A percentile compares a stretch with the other conserved stretches of the same genome.
These are phyloP conservation scores for Leccinum griseonigrum DNA, from an alignment of 1,284 basidiomycete species.

Conservation along the genomic window DNA sequence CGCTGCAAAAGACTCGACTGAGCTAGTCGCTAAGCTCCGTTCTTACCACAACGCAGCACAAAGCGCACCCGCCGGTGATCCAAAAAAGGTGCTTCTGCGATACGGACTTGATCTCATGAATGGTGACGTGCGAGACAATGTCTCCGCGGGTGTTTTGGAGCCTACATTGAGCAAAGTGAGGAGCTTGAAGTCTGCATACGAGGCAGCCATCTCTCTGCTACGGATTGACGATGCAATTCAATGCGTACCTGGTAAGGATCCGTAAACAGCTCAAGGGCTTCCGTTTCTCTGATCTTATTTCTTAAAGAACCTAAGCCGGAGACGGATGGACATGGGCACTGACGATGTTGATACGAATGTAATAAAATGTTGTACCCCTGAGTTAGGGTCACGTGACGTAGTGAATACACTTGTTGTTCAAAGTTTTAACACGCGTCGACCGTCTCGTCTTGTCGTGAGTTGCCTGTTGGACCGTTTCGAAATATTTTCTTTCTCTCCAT, in stretches of 20 bases:
- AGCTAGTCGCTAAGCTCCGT: slow-evolving; percentile 94
- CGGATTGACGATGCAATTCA: slow-evolving; percentile 96
- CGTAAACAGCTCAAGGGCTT: not conserved
- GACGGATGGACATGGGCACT: slow-evolving; percentile 61
- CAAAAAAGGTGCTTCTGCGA: slow-evolving; percentile 92
- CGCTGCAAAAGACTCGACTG: slow-evolving; percentile 98
- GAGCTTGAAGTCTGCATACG: slow-evolving; percentile 94
- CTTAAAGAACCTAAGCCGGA: slow-evolving; percentile 69
- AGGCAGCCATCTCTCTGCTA: slow-evolving; percentile 93
- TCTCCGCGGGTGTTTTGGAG: slow-evolving; percentile 91
- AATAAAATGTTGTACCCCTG: not conserved
- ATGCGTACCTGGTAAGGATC: slow-evolving; percentile 69
- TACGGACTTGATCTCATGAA: slow-evolving; percentile 96
- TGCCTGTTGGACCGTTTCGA: slow-evolving; percentile 18
- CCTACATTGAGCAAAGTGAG: slow-evolving; percentile 97
- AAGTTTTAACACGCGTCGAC: slow-evolving; percentile 26
- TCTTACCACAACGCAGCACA: slow-evolving; percentile 98
- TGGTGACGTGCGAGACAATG: slow-evolving; percentile 94
- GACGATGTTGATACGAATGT: slow-evolving; percentile 8
- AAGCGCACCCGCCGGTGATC: slow-evolving; percentile 85
- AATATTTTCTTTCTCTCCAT: slow-evolving; percentile 17
- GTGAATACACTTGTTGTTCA: slow-evolving; percentile 18
- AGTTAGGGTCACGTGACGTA: slow-evolving; percentile 28
- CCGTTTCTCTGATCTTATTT: slow-evolving; percentile 21
- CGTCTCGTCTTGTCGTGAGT: slow-evolving; percentile 8